These are phyloP conservation scores for Pouteria campechiana DNA, from an alignment of 179 eudicot species.

Conservation along the genomic window DNA sequence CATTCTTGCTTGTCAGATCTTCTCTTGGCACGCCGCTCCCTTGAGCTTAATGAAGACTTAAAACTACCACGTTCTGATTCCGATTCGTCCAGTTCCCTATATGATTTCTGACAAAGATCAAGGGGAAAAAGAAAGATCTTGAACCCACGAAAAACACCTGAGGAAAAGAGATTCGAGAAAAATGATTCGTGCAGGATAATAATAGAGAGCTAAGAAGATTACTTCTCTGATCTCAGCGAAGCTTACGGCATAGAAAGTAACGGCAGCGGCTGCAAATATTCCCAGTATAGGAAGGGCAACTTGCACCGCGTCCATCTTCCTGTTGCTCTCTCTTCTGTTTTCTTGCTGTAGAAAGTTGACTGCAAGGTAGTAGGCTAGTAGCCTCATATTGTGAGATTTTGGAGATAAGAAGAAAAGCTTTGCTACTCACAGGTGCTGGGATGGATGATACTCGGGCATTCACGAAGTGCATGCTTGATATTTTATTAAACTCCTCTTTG, in stretches of 20 bases:
- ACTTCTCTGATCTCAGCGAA: constrained; percentile 56
- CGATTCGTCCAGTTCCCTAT: constrained; percentile 25
- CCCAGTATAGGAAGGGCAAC: constrained; percentile 35
- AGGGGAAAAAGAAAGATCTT: not conserved
- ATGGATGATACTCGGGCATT: too few species aligned
- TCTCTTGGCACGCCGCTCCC: constrained; percentile 33
- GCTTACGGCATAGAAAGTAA: constrained; percentile 55
- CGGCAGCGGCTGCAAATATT: constrained; percentile 51
- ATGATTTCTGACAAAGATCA: constrained; percentile 30
- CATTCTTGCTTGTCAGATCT: constrained; percentile 23
- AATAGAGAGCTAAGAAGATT: not conserved
- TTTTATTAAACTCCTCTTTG: too few species aligned
- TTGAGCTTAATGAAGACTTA: constrained; percentile 27
- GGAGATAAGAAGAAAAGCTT: too few species aligned
- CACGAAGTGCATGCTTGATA: too few species aligned
- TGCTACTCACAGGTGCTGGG: too few species aligned
- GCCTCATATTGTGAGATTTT: too few species aligned
- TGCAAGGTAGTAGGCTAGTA: too few species aligned
- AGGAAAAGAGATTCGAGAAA: not conserved
- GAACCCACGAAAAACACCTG: not conserved
- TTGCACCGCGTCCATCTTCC: constrained; percentile 30
- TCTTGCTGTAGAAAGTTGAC: too few species aligned
- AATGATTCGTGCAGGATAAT: not conserved
- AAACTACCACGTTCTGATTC: constrained; percentile 20
- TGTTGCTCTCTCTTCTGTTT: not conserved